Base-by-base conservation (phyloP, 148 eudicot genomes). In the Silene uniflora region DNA sequence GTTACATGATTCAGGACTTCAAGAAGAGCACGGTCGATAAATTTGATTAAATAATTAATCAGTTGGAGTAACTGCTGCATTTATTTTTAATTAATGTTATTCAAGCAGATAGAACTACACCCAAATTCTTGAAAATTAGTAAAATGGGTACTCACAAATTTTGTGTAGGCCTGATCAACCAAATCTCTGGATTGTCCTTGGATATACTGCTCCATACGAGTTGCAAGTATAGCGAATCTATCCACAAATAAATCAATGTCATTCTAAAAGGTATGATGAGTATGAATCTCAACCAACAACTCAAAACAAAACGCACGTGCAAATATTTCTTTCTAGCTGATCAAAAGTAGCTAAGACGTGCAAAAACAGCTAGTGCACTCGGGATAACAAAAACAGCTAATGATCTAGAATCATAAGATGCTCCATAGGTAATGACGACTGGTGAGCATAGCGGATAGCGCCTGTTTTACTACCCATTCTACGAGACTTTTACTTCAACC, bases 131-230 rank as follows among this genome's bases (percentile, higher is more conserved):
- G 68, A 66, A 16, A 29, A 63, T 24, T 46, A 12, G 18, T 10
- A 49, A 23, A 44, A 71, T 22, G 42, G 80, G 47, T 73, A 90
- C 98, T 88, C 79, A 92, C 98, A 84, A 92, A 84, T 78, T 92
- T 95, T 35, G 88, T 83, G 80, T 95, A 95, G 66, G 97, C 98
- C 82, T 88, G 92, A 79, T 95, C 98, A 81, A 95, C 98, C 84
- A 95, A 87, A 86, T 95, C 98, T 87, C 98, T 92, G 67, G 98
- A 92, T 69, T 90, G 92, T 78, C 98, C 98, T 76, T 92, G 95
- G 79, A 95, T 90, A 83, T 95, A 95, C 77, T 92, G 98, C 91
- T 95, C 98, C 98, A 95, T 92, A 72, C 96, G 93, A 72, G 98
- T 95, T 12, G 97, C 98, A 88, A 95, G 96, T 71, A 83, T 84